phyloP scores from a whole-genome alignment of 1,284 basidiomycete species.

The Ustilago nuda region DNA sequence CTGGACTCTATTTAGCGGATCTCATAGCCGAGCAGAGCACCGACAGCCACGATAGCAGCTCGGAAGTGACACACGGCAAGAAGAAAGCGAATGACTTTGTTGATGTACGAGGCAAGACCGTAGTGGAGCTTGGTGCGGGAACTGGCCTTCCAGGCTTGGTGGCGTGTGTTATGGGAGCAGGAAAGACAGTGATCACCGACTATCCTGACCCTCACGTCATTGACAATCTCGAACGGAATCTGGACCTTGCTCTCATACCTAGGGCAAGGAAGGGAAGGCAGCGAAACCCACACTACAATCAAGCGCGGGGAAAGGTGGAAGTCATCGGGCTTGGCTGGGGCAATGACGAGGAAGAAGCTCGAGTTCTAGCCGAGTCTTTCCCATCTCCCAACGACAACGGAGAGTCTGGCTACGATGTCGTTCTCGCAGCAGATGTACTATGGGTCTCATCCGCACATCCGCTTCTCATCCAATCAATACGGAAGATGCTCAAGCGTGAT shows the following conservation, averaged over 20 bases:
- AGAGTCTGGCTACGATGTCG: slow-evolving; percentile 43
- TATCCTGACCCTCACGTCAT: slow-evolving; percentile 51
- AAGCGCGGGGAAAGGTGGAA: slow-evolving; percentile 19
- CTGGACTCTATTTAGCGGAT: slow-evolving; percentile 58
- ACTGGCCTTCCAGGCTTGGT: slow-evolving; percentile 60
- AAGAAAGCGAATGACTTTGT: slow-evolving; percentile 15
- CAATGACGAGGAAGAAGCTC: slow-evolving; percentile 21
- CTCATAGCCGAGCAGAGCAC: slow-evolving; percentile 44
- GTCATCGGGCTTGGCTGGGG: slow-evolving; percentile 49
- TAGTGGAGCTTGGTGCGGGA: slow-evolving; percentile 63
- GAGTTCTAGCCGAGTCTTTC: not conserved
- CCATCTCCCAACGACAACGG: not conserved
- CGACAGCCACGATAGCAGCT: not conserved
- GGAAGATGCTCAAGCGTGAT: slow-evolving; percentile 43
- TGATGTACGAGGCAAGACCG: slow-evolving; percentile 43
- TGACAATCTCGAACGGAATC: slow-evolving; percentile 29
- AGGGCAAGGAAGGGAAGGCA: slow-evolving; percentile 1
- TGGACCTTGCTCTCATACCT: slow-evolving; percentile 29
- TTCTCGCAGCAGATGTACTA: slow-evolving; percentile 63
- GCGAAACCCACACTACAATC: slow-evolving; percentile 9
- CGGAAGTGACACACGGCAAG: slow-evolving; percentile 6
- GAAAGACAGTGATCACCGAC: slow-evolving; percentile 47
- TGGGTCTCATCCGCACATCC: slow-evolving; percentile 66
- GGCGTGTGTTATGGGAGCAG: slow-evolving; percentile 46
- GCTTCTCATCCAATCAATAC: slow-evolving; percentile 55